Percentiles rank a stretch among this genome's conserved stretches.
Evolutionary conservation across 2,329 filamentous ascomycete genomes (phyloP).

Genomic region (Aspergillus quadricinctus): DNA sequence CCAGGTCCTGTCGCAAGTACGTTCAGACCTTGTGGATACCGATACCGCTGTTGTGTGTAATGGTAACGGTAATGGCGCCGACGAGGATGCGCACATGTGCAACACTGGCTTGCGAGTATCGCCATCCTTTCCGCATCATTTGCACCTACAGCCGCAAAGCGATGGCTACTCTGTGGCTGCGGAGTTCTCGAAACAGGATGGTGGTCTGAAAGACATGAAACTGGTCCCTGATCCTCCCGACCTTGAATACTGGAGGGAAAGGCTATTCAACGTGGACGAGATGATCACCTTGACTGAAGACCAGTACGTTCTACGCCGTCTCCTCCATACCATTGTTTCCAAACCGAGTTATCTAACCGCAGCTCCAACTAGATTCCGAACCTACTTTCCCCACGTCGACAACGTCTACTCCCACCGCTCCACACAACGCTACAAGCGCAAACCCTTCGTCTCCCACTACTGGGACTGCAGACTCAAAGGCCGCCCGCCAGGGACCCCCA

Average conservation of each 20-base stretch:
- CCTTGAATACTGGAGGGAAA: slow-evolving; percentile 65
- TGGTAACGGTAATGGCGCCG: background rate
- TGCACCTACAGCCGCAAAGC: background rate
- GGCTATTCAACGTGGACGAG: slow-evolving; percentile 70
- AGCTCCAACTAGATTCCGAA: slow-evolving; percentile 57
- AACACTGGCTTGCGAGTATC: background rate
- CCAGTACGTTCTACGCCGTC: slow-evolving; percentile 50
- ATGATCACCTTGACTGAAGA: slow-evolving; percentile 68
- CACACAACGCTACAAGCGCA: slow-evolving; percentile 75
- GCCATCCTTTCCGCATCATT: background rate
- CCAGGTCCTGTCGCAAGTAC: background rate
- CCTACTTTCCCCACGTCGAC: slow-evolving; percentile 78
- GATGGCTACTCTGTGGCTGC: background rate
- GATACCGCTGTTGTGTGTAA: background rate
- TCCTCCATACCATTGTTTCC: background rate
- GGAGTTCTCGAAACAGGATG: slow-evolving; percentile 15
- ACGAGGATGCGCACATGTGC: background rate
- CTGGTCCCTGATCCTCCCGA: slow-evolving; percentile 64
- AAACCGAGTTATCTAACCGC: slow-evolving; percentile 1
- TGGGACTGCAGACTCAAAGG: slow-evolving; percentile 82
- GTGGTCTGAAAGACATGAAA: slow-evolving; percentile 38
- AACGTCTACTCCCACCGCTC: slow-evolving; percentile 82
- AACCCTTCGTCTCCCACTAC: slow-evolving; percentile 78
- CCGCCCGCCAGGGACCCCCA: slow-evolving; percentile 71
- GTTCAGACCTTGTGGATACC: background rate